Base-by-base conservation (phyloP, 176 grass and related monocot species). In the Bothriochloa decipiens region DNA sequence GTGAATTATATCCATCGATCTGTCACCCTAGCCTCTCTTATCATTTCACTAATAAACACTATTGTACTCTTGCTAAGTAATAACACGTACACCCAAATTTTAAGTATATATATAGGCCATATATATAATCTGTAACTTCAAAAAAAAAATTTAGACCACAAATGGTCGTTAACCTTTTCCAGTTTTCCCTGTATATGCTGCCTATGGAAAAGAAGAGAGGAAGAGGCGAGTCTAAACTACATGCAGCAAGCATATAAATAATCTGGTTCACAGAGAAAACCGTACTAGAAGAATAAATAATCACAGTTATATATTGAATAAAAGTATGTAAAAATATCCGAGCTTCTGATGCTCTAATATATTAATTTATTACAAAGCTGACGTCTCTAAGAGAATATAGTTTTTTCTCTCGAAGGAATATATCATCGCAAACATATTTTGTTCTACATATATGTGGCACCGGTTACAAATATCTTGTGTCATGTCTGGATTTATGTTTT, bases 401-500 rank as follows among this genome's bases (percentile, higher is more conserved):
- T 22, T 55, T 58, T 32, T n/a, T 58, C 20, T 58, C 53, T 58
- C 22, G 52, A 55, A 55, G 20, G 52, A 58, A 70, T 60, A 76
- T 62, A 58, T 8, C 20, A 69, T 46, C 13, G 11, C 37, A 71
- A 80, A 39, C 13, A 5, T 40, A 70, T 79, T 32, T 32, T 16
- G 63, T 67, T n/a, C n/a, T 68, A 11, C 20, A 23, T 81, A 23
- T 81, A 81, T 53, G 45, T 63, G n/a, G 23, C 23, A 12, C 25
- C 33, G 8, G 67, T 66, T 77, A 80, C 9, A 36, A 36, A 76
- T 42, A 46, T 53, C 17, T 79, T 73, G 8, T 65, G 42, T n/a
- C 20, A 81, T 32, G 8, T 49, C 52, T 52, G 43, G 17, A 41
- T 79, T 28, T 72, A 78, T 72, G 35, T n/a, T 37, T 47, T 71